Evolutionary conservation across 176 grass and related monocot genomes (phyloP).

Genomic region (Sorghum bicolor): DNA sequence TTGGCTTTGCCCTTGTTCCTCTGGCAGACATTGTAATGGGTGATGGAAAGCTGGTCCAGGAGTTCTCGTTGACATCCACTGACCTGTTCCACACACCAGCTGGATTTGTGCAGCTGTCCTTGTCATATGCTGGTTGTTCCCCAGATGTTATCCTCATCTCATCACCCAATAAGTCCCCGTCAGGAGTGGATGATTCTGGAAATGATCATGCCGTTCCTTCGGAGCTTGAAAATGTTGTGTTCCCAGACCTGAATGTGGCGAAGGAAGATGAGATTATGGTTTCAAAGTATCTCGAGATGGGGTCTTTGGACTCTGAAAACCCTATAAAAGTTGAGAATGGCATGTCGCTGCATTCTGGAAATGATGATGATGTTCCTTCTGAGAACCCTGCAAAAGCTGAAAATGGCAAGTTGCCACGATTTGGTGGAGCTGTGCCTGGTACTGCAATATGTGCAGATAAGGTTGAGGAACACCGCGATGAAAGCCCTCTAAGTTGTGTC

Average conservation of each 20-base stretch:
- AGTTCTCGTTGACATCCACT: slow-evolving; percentile 69
- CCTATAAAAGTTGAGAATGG: slow-evolving; percentile 19
- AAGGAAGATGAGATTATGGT: slow-evolving; percentile 90
- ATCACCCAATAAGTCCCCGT: slow-evolving; percentile 31
- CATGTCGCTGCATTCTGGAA: slow-evolving; percentile 20
- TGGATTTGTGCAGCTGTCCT: slow-evolving; percentile 75
- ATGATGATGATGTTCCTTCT: slow-evolving; percentile 17
- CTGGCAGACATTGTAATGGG: slow-evolving; percentile 50
- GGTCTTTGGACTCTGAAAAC: slow-evolving; percentile 41
- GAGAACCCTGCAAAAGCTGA: slow-evolving; percentile 4
- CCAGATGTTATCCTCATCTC: slow-evolving; percentile 73
- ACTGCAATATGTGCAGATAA: slow-evolving; percentile 37
- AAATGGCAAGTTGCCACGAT: slow-evolving; percentile 34
- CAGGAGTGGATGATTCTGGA: slow-evolving; percentile 8
- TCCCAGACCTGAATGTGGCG: slow-evolving; percentile 73
- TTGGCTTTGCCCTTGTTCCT: slow-evolving; percentile 74
- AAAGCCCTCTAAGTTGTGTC: slow-evolving; percentile 63
- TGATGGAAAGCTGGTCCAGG: slow-evolving; percentile 45
- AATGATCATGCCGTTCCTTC: slow-evolving; percentile 25
- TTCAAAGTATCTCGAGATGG: slow-evolving; percentile 82
- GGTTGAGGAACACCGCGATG: slow-evolving; percentile 19
- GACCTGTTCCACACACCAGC: slow-evolving; percentile 85
- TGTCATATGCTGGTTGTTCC: slow-evolving; percentile 72
- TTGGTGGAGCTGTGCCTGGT: slow-evolving; percentile 27
- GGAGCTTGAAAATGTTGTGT: slow-evolving; percentile 80